phyloP scores from a whole-genome alignment of 345 rosid genomes.

The Citrus maxima region DNA sequence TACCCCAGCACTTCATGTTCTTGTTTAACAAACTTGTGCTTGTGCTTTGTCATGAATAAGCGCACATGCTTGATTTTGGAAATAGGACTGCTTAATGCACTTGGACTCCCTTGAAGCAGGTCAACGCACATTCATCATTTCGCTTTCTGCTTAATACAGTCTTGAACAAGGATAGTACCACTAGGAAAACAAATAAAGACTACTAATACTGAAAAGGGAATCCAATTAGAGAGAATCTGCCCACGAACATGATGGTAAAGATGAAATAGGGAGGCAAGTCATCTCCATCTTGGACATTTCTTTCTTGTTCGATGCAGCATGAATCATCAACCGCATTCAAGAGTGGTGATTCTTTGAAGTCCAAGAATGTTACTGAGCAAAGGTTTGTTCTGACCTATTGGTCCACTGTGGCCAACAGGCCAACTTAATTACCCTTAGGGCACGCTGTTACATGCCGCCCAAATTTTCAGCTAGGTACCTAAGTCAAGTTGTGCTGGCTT shows the following conservation, averaged over 20 bases:
- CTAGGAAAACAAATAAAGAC: neutral
- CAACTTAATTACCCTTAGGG: too few species aligned
- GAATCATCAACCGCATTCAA: neutral
- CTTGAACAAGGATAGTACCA: neutral
- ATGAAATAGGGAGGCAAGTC: neutral
- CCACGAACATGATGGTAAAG: neutral
- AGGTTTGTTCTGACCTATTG: neutral
- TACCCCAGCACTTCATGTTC: neutral
- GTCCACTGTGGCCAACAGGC: neutral
- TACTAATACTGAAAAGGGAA: neutral
- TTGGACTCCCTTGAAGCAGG: neutral
- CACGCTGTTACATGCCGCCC: too few species aligned
- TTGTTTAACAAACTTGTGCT: neutral
- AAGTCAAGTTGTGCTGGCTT: too few species aligned
- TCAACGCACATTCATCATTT: neutral
- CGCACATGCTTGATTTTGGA: neutral
- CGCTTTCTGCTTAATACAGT: neutral
- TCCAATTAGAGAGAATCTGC: neutral
- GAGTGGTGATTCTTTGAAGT: neutral
- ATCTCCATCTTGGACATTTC: neutral
- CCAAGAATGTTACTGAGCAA: neutral
- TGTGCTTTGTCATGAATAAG: neutral
- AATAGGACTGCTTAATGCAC: neutral
- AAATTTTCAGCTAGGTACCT: too few species aligned
- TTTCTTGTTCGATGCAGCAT: neutral